A percentile compares a stretch with the other conserved stretches of the same genome.
Evolutionary conservation across 108 stramenopile genomes (phyloP).

Genomic region (Conticribra weissflogii): DNA sequence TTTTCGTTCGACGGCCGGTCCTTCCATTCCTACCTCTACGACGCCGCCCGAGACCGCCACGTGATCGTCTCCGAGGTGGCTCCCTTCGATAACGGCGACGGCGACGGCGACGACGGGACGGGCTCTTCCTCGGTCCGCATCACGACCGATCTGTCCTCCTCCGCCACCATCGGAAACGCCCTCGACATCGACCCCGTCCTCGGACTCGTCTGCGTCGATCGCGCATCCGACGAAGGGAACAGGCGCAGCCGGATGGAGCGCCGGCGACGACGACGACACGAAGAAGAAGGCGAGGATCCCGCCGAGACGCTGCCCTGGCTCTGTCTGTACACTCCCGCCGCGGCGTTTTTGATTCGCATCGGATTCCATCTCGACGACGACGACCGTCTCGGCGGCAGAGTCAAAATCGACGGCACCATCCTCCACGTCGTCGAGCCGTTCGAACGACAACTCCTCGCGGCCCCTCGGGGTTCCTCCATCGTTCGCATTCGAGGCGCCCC

Average conservation of each 20-base stretch:
- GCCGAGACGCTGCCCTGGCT: conserved; percentile 60
- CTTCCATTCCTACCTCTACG: conserved; percentile 54
- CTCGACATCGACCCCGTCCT: conserved; percentile 62
- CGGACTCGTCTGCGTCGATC: conserved; percentile 70
- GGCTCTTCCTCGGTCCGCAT: conserved; percentile 8
- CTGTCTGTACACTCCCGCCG: conserved; percentile 68
- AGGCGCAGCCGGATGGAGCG: conserved; percentile 1
- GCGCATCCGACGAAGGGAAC: conserved; percentile 19
- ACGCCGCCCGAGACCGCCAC: conserved; percentile 6
- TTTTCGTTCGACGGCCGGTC: conserved; percentile 64
- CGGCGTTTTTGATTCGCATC: conserved; percentile 68
- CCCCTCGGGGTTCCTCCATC: conserved; percentile 41
- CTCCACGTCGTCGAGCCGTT: conserved; percentile 60
- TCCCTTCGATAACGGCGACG: conserved; percentile 47
- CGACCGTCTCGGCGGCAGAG: background rate
- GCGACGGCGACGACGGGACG: conserved; percentile 20
- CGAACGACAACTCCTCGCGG: conserved; percentile 49
- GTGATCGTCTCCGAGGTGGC: conserved; percentile 60
- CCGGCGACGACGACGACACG: too few relatives aligned
- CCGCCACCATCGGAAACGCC: conserved; percentile 28
- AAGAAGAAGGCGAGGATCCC: too few relatives aligned
- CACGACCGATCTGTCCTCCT: conserved; percentile 48
- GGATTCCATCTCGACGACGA: conserved; percentile 25
- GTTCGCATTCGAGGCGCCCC: conserved; percentile 70
- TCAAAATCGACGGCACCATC: conserved; percentile 18